Conservation (phyloP, 192 early-diverging fungal species). For the Backusella mclennaniae region DNA sequence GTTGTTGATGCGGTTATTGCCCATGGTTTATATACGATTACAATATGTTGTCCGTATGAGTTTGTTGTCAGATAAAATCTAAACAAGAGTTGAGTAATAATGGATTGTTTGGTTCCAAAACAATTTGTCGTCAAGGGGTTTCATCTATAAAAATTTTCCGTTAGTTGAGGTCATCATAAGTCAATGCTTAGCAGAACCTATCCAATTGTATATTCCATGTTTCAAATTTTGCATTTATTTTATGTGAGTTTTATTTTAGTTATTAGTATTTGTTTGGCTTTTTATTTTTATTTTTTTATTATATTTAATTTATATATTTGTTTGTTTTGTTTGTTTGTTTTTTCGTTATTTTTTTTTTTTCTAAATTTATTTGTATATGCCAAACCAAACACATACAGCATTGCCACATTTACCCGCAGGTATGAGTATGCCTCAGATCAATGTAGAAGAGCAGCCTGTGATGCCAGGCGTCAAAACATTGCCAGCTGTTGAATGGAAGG, state of each 20-base stretch:
- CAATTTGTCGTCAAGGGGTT: conserved; percentile 1
- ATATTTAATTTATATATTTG: neutral
- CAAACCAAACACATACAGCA: neutral
- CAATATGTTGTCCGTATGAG: neutral
- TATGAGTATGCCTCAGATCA: conserved; percentile 3
- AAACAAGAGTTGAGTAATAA: neutral
- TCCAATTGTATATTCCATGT: neutral
- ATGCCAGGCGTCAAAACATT: conserved; percentile 11
- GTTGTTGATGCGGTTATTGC: neutral
- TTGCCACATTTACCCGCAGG: conserved; percentile 25
- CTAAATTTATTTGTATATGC: neutral
- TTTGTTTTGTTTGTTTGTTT: neutral
- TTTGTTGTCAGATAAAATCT: conserved; percentile 4
- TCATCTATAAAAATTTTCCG: conserved; percentile 5
- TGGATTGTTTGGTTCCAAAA: neutral
- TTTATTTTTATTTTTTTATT: conserved; percentile 4
- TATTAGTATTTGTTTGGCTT: neutral
- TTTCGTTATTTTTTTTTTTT: neutral
- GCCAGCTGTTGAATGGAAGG: neutral
- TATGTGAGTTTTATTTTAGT: neutral
- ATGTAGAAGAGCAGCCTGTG: neutral
- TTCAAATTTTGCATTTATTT: neutral
- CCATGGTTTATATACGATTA: neutral
- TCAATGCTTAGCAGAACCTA: neutral
- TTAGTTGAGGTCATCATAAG: neutral